Base-by-base conservation (phyloP, 805 yeast genomes). In the Saccharomyces eubayanus region DNA sequence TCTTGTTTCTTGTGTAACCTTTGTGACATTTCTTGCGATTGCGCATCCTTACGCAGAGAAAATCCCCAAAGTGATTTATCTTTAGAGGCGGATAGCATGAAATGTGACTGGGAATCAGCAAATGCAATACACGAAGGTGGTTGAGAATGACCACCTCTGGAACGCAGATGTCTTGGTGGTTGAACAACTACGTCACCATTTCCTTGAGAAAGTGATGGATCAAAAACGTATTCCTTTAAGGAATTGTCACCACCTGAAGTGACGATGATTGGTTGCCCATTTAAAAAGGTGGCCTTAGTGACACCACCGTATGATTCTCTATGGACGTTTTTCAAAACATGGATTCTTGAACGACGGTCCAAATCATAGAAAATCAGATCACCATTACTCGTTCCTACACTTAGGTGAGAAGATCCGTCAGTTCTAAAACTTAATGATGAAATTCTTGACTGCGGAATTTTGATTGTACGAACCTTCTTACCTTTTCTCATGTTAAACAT, bases 141-240 rank as follows among this genome's bases (percentile, higher is more conserved):
- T 30, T 87, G 85, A 3, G 96, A 82, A 68, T 94, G 99, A n/a
- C 99, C 99, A 62, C 97, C 98, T 66, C 99, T 81, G 0, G 96
- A 87, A 68, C 99, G 82, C 62, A 95, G 75, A 56, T 84, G 82
- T 65, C 99, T 84, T 46, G 99, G 98, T 1, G 97, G 96, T 11
- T 90, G 81, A 5, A 87, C 84, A 31, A 89, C 82, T 1, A 84
- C 74, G 45, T 69, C 69, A 40, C 68, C 67, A 47, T 64, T 68
- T 46, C 57, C 63, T 59, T 83, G 80, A 0, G 91, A 82, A 51
- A 91, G 73, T 1, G 94, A 81, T 1, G 97, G 97, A 71, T 94
- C 99, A 71, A 94, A 94, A 0, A 90, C 97, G 61, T 77, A 87
- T 70, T 94, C 98, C 63, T 88, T 88, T 61, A 94, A 74, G 41